These are phyloP conservation scores for Pseudevernia furfuracea DNA, from an alignment of 495 filamentous ascomycete genomes.

Conservation along the genomic window DNA sequence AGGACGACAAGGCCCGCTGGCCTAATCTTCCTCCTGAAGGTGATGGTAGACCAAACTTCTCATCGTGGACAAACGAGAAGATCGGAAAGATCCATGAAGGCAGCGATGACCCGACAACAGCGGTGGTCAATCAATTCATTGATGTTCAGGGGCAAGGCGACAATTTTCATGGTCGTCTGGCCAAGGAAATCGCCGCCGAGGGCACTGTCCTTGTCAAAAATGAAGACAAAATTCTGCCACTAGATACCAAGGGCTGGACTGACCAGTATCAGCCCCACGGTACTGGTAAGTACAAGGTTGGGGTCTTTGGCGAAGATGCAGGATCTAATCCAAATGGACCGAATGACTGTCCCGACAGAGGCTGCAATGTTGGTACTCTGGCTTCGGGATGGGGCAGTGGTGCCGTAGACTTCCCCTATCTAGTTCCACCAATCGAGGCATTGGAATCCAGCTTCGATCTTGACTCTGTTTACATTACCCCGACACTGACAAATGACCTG, in stretches of 20 bases:
- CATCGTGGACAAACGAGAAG: constrained; percentile 72
- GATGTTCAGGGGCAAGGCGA: constrained; percentile 56
- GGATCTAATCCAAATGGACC: constrained; percentile 52
- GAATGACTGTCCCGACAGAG: constrained; percentile 69
- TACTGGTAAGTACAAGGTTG: constrained; percentile 47
- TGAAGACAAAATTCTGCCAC: constrained; percentile 51
- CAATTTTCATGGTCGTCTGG: constrained; percentile 60
- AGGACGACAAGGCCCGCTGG: constrained; percentile 61
- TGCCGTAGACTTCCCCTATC: constrained; percentile 77
- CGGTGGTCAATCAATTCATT: constrained; percentile 69
- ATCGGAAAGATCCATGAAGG: constrained; percentile 59
- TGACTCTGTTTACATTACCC: constrained; percentile 50
- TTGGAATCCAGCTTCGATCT: constrained; percentile 53
- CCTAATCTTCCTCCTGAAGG: constrained; percentile 47
- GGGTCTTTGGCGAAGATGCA: constrained; percentile 81
- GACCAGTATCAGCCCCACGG: constrained; percentile 27
- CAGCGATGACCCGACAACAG: constrained; percentile 47
- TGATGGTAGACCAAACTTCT: constrained; percentile 78
- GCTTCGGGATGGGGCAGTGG: constrained; percentile 87
- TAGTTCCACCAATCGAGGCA: constrained; percentile 62
- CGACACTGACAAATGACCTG: constrained; percentile 53
- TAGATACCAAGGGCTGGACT: constrained; percentile 47
- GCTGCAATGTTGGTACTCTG: constrained; percentile 77
- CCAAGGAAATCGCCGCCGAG: constrained; percentile 69
- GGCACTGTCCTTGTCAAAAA: constrained; percentile 86